These are phyloP conservation scores for Blastomyces percursus DNA, from an alignment of 2,329 filamentous ascomycete species.

Conservation along the genomic window DNA sequence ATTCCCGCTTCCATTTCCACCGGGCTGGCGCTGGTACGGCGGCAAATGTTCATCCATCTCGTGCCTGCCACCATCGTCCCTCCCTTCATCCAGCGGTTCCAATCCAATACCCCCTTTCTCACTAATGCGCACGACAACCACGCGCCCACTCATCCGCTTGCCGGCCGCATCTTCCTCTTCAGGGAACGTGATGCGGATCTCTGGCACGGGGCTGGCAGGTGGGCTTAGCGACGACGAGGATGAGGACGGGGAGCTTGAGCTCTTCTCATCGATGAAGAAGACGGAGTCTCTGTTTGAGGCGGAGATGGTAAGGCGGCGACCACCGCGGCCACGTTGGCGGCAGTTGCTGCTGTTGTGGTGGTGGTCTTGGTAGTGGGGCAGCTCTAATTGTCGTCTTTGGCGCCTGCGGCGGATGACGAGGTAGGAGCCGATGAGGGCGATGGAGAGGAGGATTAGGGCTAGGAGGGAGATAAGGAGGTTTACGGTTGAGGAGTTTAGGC, in stretches of 20 bases:
- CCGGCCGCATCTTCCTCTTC: constrained; percentile 75
- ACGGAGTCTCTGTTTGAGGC: constrained; percentile 54
- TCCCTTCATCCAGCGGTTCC: constrained; percentile 59
- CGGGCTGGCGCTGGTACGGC: constrained; percentile 75
- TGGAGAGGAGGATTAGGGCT: constrained; percentile 61
- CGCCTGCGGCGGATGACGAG: constrained; percentile 62
- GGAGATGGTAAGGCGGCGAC: constrained; percentile 41
- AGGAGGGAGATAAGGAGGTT: constrained; percentile 71
- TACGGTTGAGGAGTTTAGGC: constrained; percentile 53
- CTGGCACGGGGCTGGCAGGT: constrained; percentile 73
- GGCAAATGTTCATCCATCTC: constrained; percentile 43
- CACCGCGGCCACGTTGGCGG: constrained; percentile 22
- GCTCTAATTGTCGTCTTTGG: constrained; percentile 40
- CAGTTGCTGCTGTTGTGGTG: constrained; percentile 47
- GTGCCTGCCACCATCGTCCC: background rate
- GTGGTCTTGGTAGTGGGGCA: constrained; percentile 48
- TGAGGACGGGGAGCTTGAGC: constrained; percentile 64
- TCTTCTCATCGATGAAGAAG: constrained; percentile 68
- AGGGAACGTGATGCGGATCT: constrained; percentile 97
- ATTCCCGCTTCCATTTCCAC: background rate
- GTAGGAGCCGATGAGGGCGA: constrained; percentile 57
- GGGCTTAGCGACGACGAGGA: constrained; percentile 66
- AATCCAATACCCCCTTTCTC: constrained; percentile 76
- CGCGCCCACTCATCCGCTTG: constrained; percentile 69
- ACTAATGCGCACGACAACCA: constrained; percentile 83